These are phyloP conservation scores for Epichloe festucae DNA, from an alignment of 2,329 filamentous ascomycete genomes.

Conservation along the genomic window DNA sequence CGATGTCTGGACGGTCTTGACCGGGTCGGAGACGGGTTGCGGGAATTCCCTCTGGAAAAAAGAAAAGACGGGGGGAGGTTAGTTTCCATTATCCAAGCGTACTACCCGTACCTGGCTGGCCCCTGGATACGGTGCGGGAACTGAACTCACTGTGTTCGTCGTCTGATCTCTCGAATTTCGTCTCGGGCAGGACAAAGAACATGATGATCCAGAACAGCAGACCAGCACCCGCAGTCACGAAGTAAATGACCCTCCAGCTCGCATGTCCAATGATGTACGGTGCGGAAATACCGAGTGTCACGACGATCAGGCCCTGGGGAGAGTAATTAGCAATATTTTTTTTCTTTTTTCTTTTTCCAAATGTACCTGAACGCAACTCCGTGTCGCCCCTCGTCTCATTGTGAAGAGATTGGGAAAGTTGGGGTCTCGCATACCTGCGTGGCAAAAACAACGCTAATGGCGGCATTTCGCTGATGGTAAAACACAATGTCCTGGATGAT, in stretches of 20 bases:
- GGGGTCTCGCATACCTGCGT: not conserved
- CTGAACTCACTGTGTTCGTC: not conserved
- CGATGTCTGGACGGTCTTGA: not conserved
- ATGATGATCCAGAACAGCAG: not conserved
- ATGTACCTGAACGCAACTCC: too few relatives aligned
- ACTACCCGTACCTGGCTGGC: too few relatives aligned
- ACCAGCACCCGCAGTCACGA: not conserved
- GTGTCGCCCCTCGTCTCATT: too few relatives aligned
- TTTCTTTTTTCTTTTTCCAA: too few relatives aligned
- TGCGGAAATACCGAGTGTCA: not conserved
- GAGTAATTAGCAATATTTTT: not conserved
- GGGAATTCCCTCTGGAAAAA: not conserved
- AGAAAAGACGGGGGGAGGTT: too few relatives aligned
- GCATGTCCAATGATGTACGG: slow-evolving; percentile 1
- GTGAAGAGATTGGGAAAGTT: not conserved
- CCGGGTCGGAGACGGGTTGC: not conserved
- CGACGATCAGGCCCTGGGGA: not conserved
- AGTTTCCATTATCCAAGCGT: too few relatives aligned
- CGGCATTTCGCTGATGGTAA: slow-evolving; percentile 2
- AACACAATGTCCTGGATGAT: slow-evolving; percentile 3
- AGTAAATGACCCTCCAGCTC: slow-evolving; percentile 3
- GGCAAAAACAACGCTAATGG: slow-evolving; percentile 1
- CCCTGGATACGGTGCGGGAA: too few relatives aligned
- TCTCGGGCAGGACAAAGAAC: slow-evolving; percentile 2
- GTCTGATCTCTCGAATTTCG: not conserved